These are phyloP conservation scores for Ormosia semicastrata DNA, from an alignment of 306 rosid genomes.

Conservation along the genomic window DNA sequence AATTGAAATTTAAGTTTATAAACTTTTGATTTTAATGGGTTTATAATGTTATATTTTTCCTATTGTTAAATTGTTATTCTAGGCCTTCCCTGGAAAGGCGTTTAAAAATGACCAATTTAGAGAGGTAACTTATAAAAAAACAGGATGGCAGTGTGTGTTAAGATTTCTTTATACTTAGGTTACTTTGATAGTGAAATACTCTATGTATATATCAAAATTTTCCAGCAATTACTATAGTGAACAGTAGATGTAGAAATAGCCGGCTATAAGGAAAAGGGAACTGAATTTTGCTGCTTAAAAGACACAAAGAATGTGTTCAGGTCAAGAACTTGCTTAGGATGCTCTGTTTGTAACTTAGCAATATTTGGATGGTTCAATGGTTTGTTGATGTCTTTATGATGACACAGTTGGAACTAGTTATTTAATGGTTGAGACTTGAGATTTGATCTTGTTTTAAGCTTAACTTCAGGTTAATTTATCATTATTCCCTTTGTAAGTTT, in stretches of 20 bases:
- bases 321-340: constrained; percentile 11
- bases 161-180: background rate
- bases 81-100: background rate
- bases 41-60: background rate
- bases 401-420: background rate
- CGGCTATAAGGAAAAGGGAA: constrained; percentile 8
- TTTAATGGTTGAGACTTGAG: background rate
- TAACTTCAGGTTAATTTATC: background rate
- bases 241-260: background rate
- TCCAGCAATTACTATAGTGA: background rate
- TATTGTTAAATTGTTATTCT: background rate
- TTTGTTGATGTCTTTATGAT: background rate
- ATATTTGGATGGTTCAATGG: background rate
- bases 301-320: background rate
- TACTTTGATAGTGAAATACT: constrained; percentile 13
- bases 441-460: constrained; percentile 7
- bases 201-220: background rate
- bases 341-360: constrained; percentile 8
- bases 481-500: background rate
- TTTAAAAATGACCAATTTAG: constrained; percentile 1
- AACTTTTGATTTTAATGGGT: background rate
- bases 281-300: constrained; percentile 12
- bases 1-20: background rate
- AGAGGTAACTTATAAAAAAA: constrained; percentile 10
- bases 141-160: background rate